Evolutionary conservation across 2,329 filamentous ascomycete species (phyloP).

Genomic region (Aureobasidium melanogenum): DNA sequence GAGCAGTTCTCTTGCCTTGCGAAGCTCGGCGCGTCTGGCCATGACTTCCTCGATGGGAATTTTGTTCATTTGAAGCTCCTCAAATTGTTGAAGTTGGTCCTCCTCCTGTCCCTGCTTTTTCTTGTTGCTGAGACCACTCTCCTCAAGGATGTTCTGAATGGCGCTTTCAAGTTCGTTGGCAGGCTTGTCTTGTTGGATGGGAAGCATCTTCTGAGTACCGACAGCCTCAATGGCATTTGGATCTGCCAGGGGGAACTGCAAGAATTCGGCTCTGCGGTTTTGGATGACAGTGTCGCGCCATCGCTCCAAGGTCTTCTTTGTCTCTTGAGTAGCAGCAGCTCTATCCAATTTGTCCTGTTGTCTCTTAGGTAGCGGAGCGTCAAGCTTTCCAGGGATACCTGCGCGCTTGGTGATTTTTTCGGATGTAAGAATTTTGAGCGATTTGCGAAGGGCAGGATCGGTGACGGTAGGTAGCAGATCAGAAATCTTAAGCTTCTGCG

Average conservation of each 20-base stretch:
- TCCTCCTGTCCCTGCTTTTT: conserved; percentile 46
- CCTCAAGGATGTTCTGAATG: conserved; percentile 80
- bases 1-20: conserved; percentile 72
- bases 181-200: conserved; percentile 48
- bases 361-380: conserved; percentile 72
- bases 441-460: conserved; percentile 68
- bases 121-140: conserved; percentile 64
- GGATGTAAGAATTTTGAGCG: conserved; percentile 65
- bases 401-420: conserved; percentile 48
- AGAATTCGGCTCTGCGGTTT: conserved; percentile 82
- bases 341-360: conserved; percentile 82
- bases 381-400: conserved; percentile 59
- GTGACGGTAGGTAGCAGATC: conserved; percentile 66
- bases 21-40: conserved; percentile 63
- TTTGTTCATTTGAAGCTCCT: conserved; percentile 62
- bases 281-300: conserved; percentile 96
- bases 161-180: conserved; percentile 75
- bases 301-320: conserved; percentile 78
- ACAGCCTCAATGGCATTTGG: conserved; percentile 53
- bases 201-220: conserved; percentile 57
- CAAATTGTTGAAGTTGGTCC: conserved; percentile 58
- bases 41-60: conserved; percentile 64
- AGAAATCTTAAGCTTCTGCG: conserved; percentile 55
- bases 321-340: conserved; percentile 75
- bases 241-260: conserved; percentile 77